These are phyloP conservation scores for Forsythia suspensa DNA, from an alignment of 257 asterid species.

Conservation along the genomic window DNA sequence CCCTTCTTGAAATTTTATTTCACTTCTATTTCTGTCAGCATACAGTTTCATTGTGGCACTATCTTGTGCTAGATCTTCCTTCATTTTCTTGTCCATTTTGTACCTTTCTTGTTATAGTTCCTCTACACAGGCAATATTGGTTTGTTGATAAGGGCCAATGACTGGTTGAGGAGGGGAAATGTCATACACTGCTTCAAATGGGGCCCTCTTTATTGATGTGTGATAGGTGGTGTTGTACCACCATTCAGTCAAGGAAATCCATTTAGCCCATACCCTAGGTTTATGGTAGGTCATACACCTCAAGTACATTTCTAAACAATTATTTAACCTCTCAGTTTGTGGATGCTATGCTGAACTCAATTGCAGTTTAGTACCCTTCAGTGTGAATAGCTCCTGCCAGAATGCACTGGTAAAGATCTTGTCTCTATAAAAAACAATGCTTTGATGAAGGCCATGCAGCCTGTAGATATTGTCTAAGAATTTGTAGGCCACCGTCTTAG, in stretches of 20 bases:
- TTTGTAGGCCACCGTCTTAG: too few relatives aligned
- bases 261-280: not conserved
- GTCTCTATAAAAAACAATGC: too few relatives aligned
- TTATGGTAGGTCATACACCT: not conserved
- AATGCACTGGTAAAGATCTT: too few relatives aligned
- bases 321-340: not conserved
- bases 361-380: too few relatives aligned
- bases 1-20: not conserved
- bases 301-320: not conserved
- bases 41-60: not conserved
- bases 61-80: too few relatives aligned
- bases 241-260: not conserved
- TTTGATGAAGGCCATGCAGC: too few relatives aligned
- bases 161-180: not conserved
- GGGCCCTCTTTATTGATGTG: not conserved
- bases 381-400: too few relatives aligned
- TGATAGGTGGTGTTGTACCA: not conserved
- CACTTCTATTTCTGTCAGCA: not conserved
- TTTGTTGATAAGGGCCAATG: not conserved
- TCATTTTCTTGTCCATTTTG: not conserved
- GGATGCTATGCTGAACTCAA: too few relatives aligned
- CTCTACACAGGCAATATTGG: not conserved
- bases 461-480: too few relatives aligned
- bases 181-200: not conserved
- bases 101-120: too few relatives aligned